Conservation (phyloP, 805 yeast species). For the Zygotorulaspora florentina region DNA sequence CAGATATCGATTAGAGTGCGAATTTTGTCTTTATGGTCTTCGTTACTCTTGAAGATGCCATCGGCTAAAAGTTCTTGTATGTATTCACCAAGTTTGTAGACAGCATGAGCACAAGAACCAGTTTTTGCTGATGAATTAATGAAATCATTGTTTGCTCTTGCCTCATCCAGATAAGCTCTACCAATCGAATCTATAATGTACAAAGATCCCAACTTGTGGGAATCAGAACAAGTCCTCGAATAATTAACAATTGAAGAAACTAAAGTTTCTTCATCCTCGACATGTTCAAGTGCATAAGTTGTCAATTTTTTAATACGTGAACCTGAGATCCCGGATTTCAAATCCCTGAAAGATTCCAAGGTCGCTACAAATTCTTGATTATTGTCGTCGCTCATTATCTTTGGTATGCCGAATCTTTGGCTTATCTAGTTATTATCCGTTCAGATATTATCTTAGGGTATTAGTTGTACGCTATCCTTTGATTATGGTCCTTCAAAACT, state of each 20-base stretch:
- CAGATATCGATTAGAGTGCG: conserved; percentile 86
- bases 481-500: conserved; percentile 4
- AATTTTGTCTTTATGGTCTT: conserved; percentile 66
- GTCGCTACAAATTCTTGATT: conserved; percentile 39
- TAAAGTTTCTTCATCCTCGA: conserved; percentile 36
- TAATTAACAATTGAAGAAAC: conserved; percentile 35
- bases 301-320: conserved; percentile 86
- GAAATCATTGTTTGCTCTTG: conserved; percentile 50
- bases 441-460: background rate
- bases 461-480: background rate
- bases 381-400: conserved; percentile 14
- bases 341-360: conserved; percentile 42
- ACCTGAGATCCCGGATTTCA: conserved; percentile 91
- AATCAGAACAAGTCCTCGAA: conserved; percentile 65
- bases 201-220: conserved; percentile 86
- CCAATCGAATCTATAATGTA: conserved; percentile 91
- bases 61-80: conserved; percentile 62
- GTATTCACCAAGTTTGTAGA: conserved; percentile 57
- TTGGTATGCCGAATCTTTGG: background rate
- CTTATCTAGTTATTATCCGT: background rate
- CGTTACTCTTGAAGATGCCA: conserved; percentile 51
- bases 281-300: conserved; percentile 68
- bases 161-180: conserved; percentile 75
- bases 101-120: conserved; percentile 74
- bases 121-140: conserved; percentile 50